Evolutionary conservation across 208 protist species (phyloP), one percentile per base, ranked within the genome.

Genomic region (Hexamita inflata): DNA sequence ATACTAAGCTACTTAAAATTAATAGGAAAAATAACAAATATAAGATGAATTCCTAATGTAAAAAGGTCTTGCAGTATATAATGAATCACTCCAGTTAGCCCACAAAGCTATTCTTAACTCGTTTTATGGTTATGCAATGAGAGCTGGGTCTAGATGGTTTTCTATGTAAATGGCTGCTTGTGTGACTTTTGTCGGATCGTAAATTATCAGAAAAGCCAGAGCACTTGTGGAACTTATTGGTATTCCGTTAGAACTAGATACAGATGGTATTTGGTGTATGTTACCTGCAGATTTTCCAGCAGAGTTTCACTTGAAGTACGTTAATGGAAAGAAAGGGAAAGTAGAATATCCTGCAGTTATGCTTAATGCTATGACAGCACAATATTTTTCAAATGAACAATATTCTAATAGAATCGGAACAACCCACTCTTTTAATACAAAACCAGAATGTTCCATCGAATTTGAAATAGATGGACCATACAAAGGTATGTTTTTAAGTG

Each of bases 391-490:
- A 28, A 79, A 81, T 42, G 0, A 1, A 1, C 66, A 76, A 64
- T 76, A 59, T 60, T 2, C 40, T 73, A 30, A 4, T 58, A 58
- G 13, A 35, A 7, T 58, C 53, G 40, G 53, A 24, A 26, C 24
- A 60, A 26, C 34, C 11, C 42, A 28, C 68, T 74, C 26, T n/a
- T 88, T 74, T 29, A 65, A 79, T 0, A 80, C 66, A 40, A 75
- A 75, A n/a, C 81, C 80, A 58, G 94, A 99, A 81, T 96, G 92
- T 84, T 92, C 89, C 26, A 99, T 99, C 80, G 92, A 94, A 66
- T 99, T 99, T 82, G 97, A 99, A 82, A 90, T 98, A 24, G 97
- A 99, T 82, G 97, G 97, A 1, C 97, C 97, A 1, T 99, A 99
- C 86, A 83, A 88, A 41, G 92, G 92, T 15, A 99, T 99, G 95